Evolutionary conservation across 192 early-diverging fungal genomes (phyloP), one percentile per base, ranked within the genome.

Genomic region (Mortierella alpina): DNA sequence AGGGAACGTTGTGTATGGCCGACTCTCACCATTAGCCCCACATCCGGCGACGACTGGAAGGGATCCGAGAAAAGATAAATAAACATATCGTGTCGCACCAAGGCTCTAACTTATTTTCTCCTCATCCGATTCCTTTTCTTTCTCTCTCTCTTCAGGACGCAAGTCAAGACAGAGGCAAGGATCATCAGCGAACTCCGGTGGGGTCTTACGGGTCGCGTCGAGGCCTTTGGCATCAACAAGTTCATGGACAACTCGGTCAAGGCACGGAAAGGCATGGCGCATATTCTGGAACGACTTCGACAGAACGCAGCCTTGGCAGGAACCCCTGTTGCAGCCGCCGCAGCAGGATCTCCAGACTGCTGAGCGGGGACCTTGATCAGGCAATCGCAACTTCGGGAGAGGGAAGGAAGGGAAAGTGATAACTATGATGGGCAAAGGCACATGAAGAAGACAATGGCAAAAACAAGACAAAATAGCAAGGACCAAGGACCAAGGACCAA

Each of bases 181-280:
- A 93, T 99, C 53, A 90, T 97, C 23, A 96, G 95, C 7, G 94
- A 91, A 69, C 90, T 96, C 44, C 93, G 95, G 7, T 97, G 94
- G 88, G 92, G 91, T 31, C 84, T 99, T 48, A 92, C 92, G 66
- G 86, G 89, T 44, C 82, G 86, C 70, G 92, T 99, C 65, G 97
- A 99, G 83, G 86, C 86, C 52, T 97, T 97, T 88, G 96, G 98
- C 11, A 85, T 95, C 66, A 89, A 84, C 42, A 91, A 91, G 72
- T 96, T 98, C 79, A 88, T 94, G 58, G 93, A 96, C 54, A 96
- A 92, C 77, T 86, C 93, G 17, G 68, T 82, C 22, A 91, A 87
- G 84, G 90, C 89, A 58, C 57, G 76, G 45, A 79, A 82, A 58
- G 87, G 87, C 18, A 88, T 88, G 87, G 73, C 87, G 7, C 79